These are phyloP conservation scores for Selaginella tamariscina DNA, from an alignment of 75 land plant genomes.

Conservation along the genomic window DNA sequence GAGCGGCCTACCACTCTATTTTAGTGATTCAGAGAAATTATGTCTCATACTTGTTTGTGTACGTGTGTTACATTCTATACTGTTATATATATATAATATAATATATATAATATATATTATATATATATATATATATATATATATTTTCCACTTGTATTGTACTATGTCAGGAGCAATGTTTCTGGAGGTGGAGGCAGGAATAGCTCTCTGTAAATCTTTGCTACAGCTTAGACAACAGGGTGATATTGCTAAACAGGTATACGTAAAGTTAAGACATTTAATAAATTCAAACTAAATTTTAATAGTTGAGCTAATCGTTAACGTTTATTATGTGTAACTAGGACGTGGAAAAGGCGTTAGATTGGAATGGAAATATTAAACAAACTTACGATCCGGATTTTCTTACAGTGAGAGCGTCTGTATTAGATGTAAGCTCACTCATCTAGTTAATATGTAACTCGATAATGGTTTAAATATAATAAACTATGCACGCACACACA, in stretches of 20 bases:
- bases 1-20: too few species aligned
- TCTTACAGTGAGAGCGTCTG: neutral
- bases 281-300: neutral
- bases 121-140: too few species aligned
- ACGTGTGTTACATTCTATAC: too few species aligned
- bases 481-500: too few species aligned
- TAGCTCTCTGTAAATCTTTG: constrained; percentile 42
- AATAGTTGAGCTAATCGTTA: too few species aligned
- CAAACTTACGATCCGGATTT: neutral
- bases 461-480: too few species aligned
- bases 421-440: neutral
- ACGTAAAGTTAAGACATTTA: neutral
- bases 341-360: neutral
- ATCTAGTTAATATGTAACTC: neutral
- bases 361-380: neutral
- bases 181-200: constrained; percentile 25
- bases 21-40: too few species aligned
- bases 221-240: constrained; percentile 42
- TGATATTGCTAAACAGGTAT: constrained; percentile 59
- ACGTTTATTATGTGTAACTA: too few species aligned
- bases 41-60: too few species aligned
- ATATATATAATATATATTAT: too few species aligned
- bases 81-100: too few species aligned
- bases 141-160: too few species aligned
- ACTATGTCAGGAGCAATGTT: constrained; percentile 21